Evolutionary conservation across 192 early-diverging fungal genomes (phyloP).

Genomic region (Linnemannia elongata): DNA sequence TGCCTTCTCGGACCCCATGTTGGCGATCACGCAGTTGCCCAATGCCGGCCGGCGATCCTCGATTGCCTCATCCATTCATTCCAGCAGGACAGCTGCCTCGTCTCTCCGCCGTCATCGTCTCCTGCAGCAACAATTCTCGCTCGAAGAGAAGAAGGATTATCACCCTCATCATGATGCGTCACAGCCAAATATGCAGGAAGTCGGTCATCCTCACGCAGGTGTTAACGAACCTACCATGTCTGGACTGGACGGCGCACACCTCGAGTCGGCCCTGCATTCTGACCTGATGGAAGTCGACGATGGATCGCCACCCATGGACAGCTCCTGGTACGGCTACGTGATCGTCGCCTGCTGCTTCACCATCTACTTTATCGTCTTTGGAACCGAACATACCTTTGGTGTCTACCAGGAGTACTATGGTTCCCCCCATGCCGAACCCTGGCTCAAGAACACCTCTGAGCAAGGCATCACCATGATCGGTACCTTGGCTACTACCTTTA

Average conservation of each 20-base stretch:
- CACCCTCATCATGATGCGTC: background rate
- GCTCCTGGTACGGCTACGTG: constrained; percentile 51
- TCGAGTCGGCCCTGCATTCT: constrained; percentile 20
- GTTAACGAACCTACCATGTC: background rate
- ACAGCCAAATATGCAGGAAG: constrained; percentile 2
- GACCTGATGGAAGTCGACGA: constrained; percentile 27
- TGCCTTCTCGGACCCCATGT: constrained; percentile 53
- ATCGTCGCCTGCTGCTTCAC: constrained; percentile 39
- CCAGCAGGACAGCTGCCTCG: constrained; percentile 16
- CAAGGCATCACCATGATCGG: constrained; percentile 50
- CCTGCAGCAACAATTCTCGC: constrained; percentile 10
- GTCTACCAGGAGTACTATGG: constrained; percentile 52
- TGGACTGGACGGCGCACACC: constrained; percentile 6
- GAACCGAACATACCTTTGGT: constrained; percentile 53
- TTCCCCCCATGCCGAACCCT: constrained; percentile 41
- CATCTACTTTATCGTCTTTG: constrained; percentile 54
- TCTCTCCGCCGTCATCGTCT: constrained; percentile 22
- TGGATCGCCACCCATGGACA: constrained; percentile 48
- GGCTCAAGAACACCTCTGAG: constrained; percentile 10
- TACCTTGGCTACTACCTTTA: constrained; percentile 51
- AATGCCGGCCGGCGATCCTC: constrained; percentile 40
- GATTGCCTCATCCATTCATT: constrained; percentile 44
- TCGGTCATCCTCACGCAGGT: background rate
- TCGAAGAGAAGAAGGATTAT: constrained; percentile 17
- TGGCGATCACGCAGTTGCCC: constrained; percentile 48